Percentiles rank a stretch among this genome's conserved stretches.
These are phyloP conservation scores for Russula sp. DNA, from an alignment of 768 basidiomycete genomes.

Conservation along the genomic window DNA sequence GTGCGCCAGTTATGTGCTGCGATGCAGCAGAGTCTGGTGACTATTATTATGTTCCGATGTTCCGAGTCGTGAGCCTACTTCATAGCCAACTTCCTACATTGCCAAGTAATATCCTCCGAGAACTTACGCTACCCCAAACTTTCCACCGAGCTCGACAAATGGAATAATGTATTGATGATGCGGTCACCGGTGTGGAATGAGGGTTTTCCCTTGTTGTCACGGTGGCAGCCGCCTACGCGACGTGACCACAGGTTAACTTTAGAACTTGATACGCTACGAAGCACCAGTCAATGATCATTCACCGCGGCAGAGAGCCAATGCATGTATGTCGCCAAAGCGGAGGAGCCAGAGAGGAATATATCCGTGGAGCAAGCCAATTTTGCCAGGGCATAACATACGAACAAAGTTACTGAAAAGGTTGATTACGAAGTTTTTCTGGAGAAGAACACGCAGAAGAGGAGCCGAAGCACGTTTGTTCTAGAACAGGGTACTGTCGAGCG, in stretches of 20 bases:
- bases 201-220: background rate
- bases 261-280: background rate
- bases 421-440: background rate
- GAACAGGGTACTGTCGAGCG: background rate
- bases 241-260: conserved; percentile 3
- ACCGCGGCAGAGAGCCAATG: background rate
- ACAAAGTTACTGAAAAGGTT: background rate
- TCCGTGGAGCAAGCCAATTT: background rate
- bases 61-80: no score
- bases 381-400: background rate
- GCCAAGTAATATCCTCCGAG: background rate
- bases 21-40: no score
- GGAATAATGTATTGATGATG: background rate
- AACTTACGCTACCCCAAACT: background rate
- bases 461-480: conserved; percentile 14
- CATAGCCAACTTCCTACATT: no score
- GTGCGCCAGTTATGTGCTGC: no score
- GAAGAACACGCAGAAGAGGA: background rate
- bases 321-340: background rate
- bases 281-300: background rate
- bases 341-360: no score
- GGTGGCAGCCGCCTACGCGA: background rate
- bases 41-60: no score
- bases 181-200: background rate
- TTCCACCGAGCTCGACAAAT: background rate